Evolutionary conservation across 2,329 filamentous ascomycete species (phyloP), one percentile per base, ranked within the genome.

Genomic region (Aspergillus neoniger): DNA sequence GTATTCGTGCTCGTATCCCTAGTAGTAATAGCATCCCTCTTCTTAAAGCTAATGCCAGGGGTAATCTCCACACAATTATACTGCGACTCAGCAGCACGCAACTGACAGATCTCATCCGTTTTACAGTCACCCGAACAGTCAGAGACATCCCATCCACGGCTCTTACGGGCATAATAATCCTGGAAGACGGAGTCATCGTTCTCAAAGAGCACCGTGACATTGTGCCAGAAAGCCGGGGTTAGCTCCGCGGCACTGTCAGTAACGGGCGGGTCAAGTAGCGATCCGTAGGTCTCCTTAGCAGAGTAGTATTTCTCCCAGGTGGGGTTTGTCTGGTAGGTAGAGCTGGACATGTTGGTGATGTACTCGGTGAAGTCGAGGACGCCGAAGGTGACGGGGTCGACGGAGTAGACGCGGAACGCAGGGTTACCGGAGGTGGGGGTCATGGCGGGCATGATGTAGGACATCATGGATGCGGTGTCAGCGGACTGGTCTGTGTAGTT

Each of bases 171-270:
- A 48, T 80, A 77, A 68, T 80, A 87, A 2, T 71, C 74, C n/a
- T 80, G 74, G 65, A 86, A 86, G 1, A 77, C 70, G 0, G 68
- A 62, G 3, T 77, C 65, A 58, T 84, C 71, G 2, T 61, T 65
- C 62, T 83, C 80, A 47, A 87, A 79, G 3, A 75, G 70, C 0
- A 73, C 83, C 0, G 83, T 86, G 4, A 86, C 81, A 12, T 71
- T 72, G 60, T 86, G 83, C 85, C 84, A 86, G 69, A 86, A 87
- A 0, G 83, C 86, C 0, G 82, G 83, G 62, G 86, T 86, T 39
- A 86, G 70, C 3, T 84, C 84, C 0, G 80, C 83, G 48, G 77
- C 67, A 1, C 61, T 64, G 2, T 81, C 78, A 82, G 82, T 55
- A 15, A 55, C 53, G n/a, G 53, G 53, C 5, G 53, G 53, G 39